Conservation (phyloP, 176 grass and related monocot genomes). For the Oryza coarctata region DNA sequence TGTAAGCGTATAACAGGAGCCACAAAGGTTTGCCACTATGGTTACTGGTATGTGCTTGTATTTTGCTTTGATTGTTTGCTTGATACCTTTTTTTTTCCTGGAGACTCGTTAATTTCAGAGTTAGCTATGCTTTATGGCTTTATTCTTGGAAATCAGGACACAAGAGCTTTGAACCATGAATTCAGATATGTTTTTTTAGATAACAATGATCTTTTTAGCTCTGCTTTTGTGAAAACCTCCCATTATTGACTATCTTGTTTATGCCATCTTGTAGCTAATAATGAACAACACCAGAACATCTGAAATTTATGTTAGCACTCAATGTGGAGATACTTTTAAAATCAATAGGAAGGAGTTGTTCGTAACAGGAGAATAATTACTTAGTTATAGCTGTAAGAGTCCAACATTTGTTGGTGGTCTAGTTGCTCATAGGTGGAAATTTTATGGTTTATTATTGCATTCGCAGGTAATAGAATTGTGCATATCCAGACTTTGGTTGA, state of each 20-base stretch:
- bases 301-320: not conserved
- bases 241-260: not conserved
- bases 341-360: not conserved
- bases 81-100: not conserved
- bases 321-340: slow-evolving; percentile 2
- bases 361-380: not conserved
- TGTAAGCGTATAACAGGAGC: not conserved
- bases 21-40: not conserved
- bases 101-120: not conserved
- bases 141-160: not conserved
- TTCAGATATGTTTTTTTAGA: not conserved
- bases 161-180: not conserved
- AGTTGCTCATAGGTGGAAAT: not conserved
- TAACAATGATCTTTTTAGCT: not conserved
- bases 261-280: not conserved
- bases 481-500: not conserved
- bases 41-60: not conserved
- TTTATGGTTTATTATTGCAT: not conserved
- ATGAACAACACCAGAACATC: not conserved
- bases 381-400: not conserved
- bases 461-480: not conserved
- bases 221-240: not conserved
- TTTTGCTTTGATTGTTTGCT: not conserved
- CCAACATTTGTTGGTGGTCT: not conserved
- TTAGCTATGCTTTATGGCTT: not conserved